Evolutionary conservation across 352 stramenopile species (phyloP), one percentile per base, ranked within the genome.

Genomic region (Phytophthora ramorum): DNA sequence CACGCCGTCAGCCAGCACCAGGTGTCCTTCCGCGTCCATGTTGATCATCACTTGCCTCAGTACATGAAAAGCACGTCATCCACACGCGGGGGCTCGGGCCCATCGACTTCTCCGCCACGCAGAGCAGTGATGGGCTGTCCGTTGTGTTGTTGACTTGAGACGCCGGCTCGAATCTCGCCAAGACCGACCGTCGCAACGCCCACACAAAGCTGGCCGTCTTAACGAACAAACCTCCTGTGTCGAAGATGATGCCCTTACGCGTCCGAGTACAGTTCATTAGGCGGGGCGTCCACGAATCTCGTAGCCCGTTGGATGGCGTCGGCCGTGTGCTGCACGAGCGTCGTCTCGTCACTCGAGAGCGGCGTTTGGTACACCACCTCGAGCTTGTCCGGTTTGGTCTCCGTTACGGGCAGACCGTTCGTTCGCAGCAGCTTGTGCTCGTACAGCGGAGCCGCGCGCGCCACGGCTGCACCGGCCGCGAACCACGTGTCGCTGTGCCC

Each of bases 1-100:
- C 7, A 98, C 93, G 13, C 91, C 96, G 72, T 99, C 97, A 7
- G 71, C 86, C n/a, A 99, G 76, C n/a, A 99, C 95, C 9, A 99
- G 76, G 19, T 96, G 82, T 14, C 96, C 96, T 74, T 99, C 96
- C 7, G 97, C 97, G 73, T 99, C 96, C 38, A 87, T 98, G 75
- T 99, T 99, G 83, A 99, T 99, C 66, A 99, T 91, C 77, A 98
- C 76, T 98, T 98, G 52, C 93, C 96, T 51, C 89, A 98, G 76
- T 98, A 98, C 66, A 97, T 81, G 20, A 76, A 87, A 37, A 98
- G 84, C 49, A 98, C 93, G 69, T 98, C 95, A 73, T 99, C 96
- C n/a, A 96, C 94, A 38, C 95, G 87, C 46, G 94, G 93, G 7
- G 95, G 83, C 0, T 86, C 69, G 94, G 85, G 2, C 87, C 90